Evolutionary conservation across 2,329 filamentous ascomycete genomes (phyloP).

Genomic region (Cercospora sp.): DNA sequence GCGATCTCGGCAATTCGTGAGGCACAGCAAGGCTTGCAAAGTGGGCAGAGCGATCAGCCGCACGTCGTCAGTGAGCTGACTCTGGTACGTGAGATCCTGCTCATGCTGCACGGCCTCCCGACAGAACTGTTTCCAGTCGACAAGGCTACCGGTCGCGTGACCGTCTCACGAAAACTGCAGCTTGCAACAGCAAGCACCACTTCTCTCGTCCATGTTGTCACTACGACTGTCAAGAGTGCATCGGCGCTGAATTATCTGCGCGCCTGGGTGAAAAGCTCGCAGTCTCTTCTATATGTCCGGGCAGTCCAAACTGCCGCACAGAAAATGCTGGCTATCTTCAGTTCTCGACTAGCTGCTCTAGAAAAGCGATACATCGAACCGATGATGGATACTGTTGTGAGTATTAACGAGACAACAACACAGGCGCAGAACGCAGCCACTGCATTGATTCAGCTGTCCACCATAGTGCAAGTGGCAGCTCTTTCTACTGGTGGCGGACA

Average conservation of each 20-base stretch:
- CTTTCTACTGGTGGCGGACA: constrained; percentile 46
- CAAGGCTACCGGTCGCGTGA: constrained; percentile 30
- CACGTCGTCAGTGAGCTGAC: constrained; percentile 66
- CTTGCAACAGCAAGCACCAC: constrained; percentile 26
- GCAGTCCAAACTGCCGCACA: constrained; percentile 68
- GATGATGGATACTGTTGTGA: constrained; percentile 60
- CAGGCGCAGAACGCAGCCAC: constrained; percentile 58
- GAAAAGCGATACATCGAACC: constrained; percentile 63
- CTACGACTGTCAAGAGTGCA: constrained; percentile 53
- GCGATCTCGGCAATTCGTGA: constrained; percentile 44
- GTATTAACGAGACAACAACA: constrained; percentile 62
- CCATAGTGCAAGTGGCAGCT: constrained; percentile 54
- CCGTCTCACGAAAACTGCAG: constrained; percentile 17
- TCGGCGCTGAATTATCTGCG: constrained; percentile 52
- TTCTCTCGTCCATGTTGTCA: constrained; percentile 43
- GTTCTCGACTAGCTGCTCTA: constrained; percentile 58
- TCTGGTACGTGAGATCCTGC: constrained; percentile 73
- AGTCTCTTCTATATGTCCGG: constrained; percentile 56
- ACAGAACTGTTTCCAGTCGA: constrained; percentile 66
- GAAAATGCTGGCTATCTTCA: constrained; percentile 59
- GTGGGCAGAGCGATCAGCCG: background rate
- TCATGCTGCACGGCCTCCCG: constrained; percentile 79
- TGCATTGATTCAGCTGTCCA: constrained; percentile 62
- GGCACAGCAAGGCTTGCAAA: constrained; percentile 15
- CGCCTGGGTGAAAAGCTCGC: constrained; percentile 46